Percentiles rank a stretch among this genome's conserved stretches.
phyloP scores from a whole-genome alignment of 2,329 filamentous ascomycete genomes.

The Apiospora kogelbergensis region DNA sequence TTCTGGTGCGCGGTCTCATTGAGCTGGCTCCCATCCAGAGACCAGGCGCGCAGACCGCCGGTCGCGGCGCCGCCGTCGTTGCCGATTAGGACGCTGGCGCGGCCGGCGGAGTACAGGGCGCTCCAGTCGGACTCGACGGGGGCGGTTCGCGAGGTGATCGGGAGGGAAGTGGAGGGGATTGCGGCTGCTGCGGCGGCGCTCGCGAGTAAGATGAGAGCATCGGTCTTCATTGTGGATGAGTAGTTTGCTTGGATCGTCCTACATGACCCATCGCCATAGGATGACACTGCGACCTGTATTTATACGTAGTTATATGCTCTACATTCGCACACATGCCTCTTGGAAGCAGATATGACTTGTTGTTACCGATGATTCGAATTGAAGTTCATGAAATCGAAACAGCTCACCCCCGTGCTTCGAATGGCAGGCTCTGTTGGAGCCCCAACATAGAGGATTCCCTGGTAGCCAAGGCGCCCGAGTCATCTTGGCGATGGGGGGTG shows the following conservation, averaged over 20 bases:
- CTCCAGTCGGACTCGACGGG: conserved; percentile 43
- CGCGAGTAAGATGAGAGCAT: background rate
- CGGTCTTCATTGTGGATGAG: background rate
- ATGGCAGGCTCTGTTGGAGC: background rate
- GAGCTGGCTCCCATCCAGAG: conserved; percentile 31
- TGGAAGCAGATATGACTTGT: background rate
- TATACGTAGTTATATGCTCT: background rate
- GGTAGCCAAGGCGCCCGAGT: background rate
- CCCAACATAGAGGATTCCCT: background rate
- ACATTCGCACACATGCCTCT: too few species aligned
- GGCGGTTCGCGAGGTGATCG: conserved; percentile 29
- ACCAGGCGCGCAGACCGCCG: conserved; percentile 42
- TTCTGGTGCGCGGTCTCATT: conserved; percentile 30
- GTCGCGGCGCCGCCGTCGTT: conserved; percentile 45
- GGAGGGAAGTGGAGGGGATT: conserved; percentile 12
- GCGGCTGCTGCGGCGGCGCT: background rate
- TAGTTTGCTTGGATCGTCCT: background rate
- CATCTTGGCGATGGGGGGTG: background rate
- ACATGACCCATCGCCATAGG: background rate
- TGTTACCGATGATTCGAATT: background rate
- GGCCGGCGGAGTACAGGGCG: conserved; percentile 36
- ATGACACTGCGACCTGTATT: background rate
- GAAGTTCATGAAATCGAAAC: background rate
- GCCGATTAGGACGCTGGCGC: conserved; percentile 38
- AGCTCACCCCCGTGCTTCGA: background rate